A percentile compares a stretch with the other conserved stretches of the same genome.
Conservation (phyloP, 306 rosid species). For the Lupinus albus region DNA sequence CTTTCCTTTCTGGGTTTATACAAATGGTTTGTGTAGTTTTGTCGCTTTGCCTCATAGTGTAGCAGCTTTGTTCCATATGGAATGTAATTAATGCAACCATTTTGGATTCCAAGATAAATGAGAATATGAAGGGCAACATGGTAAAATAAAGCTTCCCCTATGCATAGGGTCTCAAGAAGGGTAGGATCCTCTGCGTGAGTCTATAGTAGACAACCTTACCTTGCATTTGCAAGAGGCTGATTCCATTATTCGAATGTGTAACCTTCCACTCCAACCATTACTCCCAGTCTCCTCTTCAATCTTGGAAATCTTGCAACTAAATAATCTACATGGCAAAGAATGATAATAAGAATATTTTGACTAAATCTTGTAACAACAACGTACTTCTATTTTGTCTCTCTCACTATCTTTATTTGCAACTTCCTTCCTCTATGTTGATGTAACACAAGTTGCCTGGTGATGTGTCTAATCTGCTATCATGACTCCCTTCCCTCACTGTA, state of each 20-base stretch:
- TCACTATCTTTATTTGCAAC: background rate
- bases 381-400: conserved; percentile 15
- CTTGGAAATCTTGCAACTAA: too few relatives aligned
- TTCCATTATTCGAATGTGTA: too few relatives aligned
- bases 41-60: background rate
- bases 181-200: too few relatives aligned
- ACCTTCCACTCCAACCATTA: too few relatives aligned
- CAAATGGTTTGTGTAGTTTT: background rate
- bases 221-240: too few relatives aligned
- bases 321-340: too few relatives aligned
- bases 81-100: conserved; percentile 6
- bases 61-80: background rate
- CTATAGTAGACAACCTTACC: too few relatives aligned
- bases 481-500: background rate
- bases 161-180: too few relatives aligned
- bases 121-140: too few relatives aligned
- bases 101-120: background rate
- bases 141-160: too few relatives aligned
- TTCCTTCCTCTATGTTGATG: conserved; percentile 3
- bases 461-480: conserved; percentile 26
- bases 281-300: too few relatives aligned
- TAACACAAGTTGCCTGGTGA: conserved; percentile 5
- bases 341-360: background rate
- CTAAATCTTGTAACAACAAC: background rate
- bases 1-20: background rate